These are phyloP conservation scores for Saksenaea vasiformis DNA, from an alignment of 371 early-diverging fungal species.

Conservation along the genomic window DNA sequence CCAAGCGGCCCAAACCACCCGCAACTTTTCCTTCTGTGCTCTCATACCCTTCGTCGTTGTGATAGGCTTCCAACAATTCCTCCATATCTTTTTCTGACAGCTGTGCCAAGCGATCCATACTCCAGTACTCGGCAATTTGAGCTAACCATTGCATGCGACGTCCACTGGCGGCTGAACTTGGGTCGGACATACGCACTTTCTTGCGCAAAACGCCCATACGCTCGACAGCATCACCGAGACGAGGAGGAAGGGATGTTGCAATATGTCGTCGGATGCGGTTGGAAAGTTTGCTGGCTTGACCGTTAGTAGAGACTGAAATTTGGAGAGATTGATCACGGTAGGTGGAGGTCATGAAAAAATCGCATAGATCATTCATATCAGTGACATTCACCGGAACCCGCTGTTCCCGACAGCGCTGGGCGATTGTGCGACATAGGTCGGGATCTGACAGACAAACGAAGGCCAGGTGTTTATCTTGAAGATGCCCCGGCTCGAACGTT, in stretches of 20 bases:
- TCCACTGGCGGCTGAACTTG: slow-evolving; percentile 48
- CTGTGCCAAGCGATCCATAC: slow-evolving; percentile 60
- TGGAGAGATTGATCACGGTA: slow-evolving; percentile 73
- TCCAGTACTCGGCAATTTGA: slow-evolving; percentile 76
- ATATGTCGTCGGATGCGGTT: slow-evolving; percentile 69
- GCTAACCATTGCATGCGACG: slow-evolving; percentile 77
- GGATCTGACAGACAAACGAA: slow-evolving; percentile 31
- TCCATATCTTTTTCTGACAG: slow-evolving; percentile 64
- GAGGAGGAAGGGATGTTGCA: slow-evolving; percentile 54
- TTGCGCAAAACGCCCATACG: slow-evolving; percentile 61
- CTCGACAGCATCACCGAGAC: slow-evolving; percentile 65
- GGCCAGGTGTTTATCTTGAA: slow-evolving; percentile 24
- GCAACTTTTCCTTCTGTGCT: slow-evolving; percentile 18
- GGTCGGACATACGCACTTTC: slow-evolving; percentile 58
- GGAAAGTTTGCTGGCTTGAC: slow-evolving; percentile 75
- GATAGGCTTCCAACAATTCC: slow-evolving; percentile 64
- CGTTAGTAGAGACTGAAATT: slow-evolving; percentile 81
- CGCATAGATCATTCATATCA: slow-evolving; percentile 74
- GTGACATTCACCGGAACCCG: slow-evolving; percentile 80
- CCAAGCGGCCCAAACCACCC: background rate
- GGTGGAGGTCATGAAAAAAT: slow-evolving; percentile 82
- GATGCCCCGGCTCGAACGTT: background rate
- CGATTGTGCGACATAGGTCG: slow-evolving; percentile 51
- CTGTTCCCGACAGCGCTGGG: slow-evolving; percentile 41
- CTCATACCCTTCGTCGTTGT: slow-evolving; percentile 61